Conservation (phyloP, 2,329 filamentous ascomycete genomes). For the Pestalotiopsis sp. region DNA sequence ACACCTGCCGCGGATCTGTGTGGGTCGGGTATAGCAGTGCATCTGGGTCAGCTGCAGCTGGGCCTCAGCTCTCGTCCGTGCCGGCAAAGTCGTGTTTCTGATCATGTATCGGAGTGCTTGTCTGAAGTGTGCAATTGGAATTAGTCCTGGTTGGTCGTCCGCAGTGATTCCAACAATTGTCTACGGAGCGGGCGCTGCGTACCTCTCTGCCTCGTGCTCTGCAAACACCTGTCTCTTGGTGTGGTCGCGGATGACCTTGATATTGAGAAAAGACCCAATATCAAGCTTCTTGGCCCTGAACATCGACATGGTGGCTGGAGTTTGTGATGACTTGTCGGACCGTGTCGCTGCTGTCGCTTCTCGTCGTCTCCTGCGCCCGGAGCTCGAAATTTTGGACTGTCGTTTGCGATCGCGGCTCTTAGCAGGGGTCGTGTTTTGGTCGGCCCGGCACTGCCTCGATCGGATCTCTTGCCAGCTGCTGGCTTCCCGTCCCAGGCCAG, state of each 20-base stretch:
- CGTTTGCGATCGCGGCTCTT: not conserved
- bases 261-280: constrained; percentile 84
- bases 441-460: not conserved
- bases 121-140: constrained; percentile 45
- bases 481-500: not conserved
- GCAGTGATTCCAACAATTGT: not conserved
- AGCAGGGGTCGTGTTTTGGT: not conserved
- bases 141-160: not conserved
- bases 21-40: constrained; percentile 92
- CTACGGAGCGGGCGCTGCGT: constrained; percentile 26
- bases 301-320: constrained; percentile 67
- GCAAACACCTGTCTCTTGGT: constrained; percentile 94
- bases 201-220: constrained; percentile 87
- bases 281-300: constrained; percentile 92
- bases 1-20: constrained; percentile 93
- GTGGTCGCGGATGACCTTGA: constrained; percentile 87
- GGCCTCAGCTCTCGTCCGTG: constrained; percentile 83
- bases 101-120: constrained; percentile 94
- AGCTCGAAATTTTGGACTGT: constrained; percentile 11
- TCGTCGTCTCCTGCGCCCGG: not conserved
- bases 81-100: constrained; percentile 85
- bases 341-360: not conserved
- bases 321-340: not conserved
- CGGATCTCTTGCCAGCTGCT: not conserved
- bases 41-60: constrained; percentile 93